A percentile compares a stretch with the other conserved stretches of the same genome.
Evolutionary conservation across 139 green algal genomes (phyloP).

Genomic region (Closterium sp.): DNA sequence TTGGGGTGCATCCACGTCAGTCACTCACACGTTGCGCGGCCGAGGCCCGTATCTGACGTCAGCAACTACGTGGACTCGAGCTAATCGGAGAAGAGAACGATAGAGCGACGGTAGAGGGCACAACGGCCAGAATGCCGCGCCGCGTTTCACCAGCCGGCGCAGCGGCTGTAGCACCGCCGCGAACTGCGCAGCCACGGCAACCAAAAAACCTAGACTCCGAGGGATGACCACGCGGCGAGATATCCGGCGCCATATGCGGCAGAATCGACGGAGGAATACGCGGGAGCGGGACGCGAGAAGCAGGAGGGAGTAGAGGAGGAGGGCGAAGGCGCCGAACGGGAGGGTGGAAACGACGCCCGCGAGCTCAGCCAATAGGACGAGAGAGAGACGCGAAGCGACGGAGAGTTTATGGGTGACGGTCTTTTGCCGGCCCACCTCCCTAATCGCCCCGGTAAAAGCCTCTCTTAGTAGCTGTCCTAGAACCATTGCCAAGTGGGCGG

Average conservation of each 20-base stretch:
- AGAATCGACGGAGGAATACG: neutral
- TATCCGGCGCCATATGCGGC: neutral
- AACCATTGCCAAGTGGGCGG: neutral
- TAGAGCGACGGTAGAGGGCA: neutral
- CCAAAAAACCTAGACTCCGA: too few species aligned
- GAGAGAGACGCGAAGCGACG: neutral
- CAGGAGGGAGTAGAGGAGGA: neutral
- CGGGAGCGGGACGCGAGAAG: neutral
- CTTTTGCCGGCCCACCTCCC: neutral
- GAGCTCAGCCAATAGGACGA: neutral
- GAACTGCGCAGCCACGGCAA: too few species aligned
- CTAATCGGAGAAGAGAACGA: neutral
- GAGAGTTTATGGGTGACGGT: neutral
- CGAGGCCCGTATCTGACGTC: neutral
- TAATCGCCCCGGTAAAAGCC: neutral
- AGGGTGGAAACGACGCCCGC: neutral
- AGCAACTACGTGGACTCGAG: neutral
- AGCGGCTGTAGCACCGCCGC: too few species aligned
- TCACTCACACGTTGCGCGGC: neutral
- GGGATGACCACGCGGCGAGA: neutral
- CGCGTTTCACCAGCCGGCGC: neutral
- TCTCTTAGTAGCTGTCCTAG: neutral
- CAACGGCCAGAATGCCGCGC: neutral
- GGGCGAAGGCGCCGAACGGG: neutral
- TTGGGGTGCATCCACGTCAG: too few species aligned